Percentiles rank a stretch among this genome's conserved stretches.
Conservation (phyloP, 148 eudicot species). For the Camellia granthamiana region DNA sequence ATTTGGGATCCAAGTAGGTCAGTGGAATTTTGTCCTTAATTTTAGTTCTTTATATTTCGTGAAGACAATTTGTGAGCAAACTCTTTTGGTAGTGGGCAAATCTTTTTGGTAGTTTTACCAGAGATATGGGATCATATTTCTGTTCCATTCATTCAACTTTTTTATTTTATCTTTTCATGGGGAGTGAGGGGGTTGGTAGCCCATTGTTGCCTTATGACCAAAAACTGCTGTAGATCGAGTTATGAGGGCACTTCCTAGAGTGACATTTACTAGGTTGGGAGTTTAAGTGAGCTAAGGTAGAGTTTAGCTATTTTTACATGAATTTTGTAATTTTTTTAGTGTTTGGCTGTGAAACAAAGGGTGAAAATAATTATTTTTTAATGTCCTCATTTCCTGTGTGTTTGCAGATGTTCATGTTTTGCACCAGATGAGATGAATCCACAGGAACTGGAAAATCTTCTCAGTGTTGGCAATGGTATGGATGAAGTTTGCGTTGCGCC, state of each 20-base stretch:
- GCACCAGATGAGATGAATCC: slow-evolving; percentile 58
- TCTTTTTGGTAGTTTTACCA: neutral
- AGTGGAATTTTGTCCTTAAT: neutral
- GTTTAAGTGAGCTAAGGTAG: neutral
- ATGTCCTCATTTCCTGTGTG: neutral
- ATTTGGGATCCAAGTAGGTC: slow-evolving; percentile 77
- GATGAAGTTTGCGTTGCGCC: slow-evolving; percentile 14
- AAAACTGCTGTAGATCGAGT: neutral
- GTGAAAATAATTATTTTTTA: neutral
- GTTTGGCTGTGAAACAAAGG: neutral
- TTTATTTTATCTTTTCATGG: too few species aligned
- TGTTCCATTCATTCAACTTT: neutral
- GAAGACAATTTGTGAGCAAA: neutral
- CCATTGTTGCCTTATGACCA: neutral
- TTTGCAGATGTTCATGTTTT: slow-evolving; percentile 68
- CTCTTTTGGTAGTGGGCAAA: neutral
- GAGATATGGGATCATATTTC: neutral
- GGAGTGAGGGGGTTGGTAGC: too few species aligned
- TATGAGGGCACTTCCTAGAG: neutral
- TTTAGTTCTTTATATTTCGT: neutral
- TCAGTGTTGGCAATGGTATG: slow-evolving; percentile 55
- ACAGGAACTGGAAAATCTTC: slow-evolving; percentile 49
- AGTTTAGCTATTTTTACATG: neutral
- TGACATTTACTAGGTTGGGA: neutral
- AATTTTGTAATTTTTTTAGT: neutral